These are phyloP conservation scores for Ceraceosorus bombacis DNA, from an alignment of 1,284 basidiomycete genomes.

Conservation along the genomic window DNA sequence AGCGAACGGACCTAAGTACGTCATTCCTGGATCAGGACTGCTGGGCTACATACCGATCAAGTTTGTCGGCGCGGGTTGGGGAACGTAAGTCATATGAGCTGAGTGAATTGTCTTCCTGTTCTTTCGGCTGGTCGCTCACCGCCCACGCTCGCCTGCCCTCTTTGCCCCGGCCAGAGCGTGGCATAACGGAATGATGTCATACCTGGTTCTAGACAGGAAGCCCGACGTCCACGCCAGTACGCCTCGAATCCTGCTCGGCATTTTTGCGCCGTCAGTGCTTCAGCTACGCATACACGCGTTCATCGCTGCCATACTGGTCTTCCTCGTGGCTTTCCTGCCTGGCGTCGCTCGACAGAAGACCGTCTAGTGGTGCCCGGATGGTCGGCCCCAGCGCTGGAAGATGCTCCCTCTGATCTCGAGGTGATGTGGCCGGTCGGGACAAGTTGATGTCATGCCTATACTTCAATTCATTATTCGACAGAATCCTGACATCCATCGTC, in stretches of 20 bases:
- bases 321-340: neutral
- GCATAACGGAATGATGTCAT: conserved; percentile 13
- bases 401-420: too few relatives aligned
- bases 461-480: too few relatives aligned
- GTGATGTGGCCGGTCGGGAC: too few relatives aligned
- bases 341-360: neutral
- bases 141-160: neutral
- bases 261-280: conserved; percentile 3
- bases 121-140: neutral
- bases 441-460: too few relatives aligned
- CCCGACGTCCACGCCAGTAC: conserved; percentile 4
- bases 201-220: conserved; percentile 7
- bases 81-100: conserved; percentile 16
- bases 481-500: too few relatives aligned
- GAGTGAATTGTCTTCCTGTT: neutral
- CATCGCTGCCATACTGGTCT: neutral
- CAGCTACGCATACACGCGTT: neutral
- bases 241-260: neutral
- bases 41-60: conserved; percentile 38
- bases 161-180: conserved; percentile 4
- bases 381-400: too few relatives aligned
- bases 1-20: conserved; percentile 33
- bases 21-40: conserved; percentile 25
- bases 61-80: conserved; percentile 45
- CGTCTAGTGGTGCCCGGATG: neutral